Evolutionary conservation across 2,329 filamentous ascomycete species (phyloP), one percentile per base, ranked within the genome.

Genomic region (Cladosporium sp.): DNA sequence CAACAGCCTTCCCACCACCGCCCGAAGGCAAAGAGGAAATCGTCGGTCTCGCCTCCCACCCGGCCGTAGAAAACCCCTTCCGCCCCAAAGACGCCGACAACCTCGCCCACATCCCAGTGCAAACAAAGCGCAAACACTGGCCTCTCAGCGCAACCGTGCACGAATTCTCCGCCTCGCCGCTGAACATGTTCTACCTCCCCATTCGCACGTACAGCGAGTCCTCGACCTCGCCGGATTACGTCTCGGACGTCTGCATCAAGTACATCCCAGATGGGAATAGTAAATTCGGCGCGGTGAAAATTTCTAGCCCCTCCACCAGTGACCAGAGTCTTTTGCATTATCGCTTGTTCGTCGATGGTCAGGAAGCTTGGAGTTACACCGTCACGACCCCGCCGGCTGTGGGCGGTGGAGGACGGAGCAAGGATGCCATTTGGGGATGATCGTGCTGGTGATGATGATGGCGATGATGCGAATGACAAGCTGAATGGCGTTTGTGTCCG

Each of bases 141-240:
- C 75, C 80, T 0, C 71, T 80, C 42, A 77, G 70, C 36, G 79
- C 82, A 1, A 77, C 84, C 0, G 86, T 94, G 0, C 85, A 95
- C 60, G 93, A 98, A 67, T 97, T 96, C 68, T 93, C 88, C 19
- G 90, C 86, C 1, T 93, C 88, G 49, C 93, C 93, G 0, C 67
- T 98, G 45, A 94, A 84, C 65, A 95, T 97, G 77, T 98, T 98
- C 65, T 95, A 93, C 59, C 79, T 93, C 4, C 93, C 93, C 0
- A 72, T 92, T 19, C 78, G 85, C 2, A 92, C 89, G 0, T 98
- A 97, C 68, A 77, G 76, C 57, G 89, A 96, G 68, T 53, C 53
- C 2, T 57, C 58, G 16, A 62, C 60, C 1, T 51, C 50, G 15
- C 80, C 78, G 1, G 89, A 94, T 57, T 78, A 84, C 1, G 83